Evolutionary conservation across 2,329 filamentous ascomycete species (phyloP), one percentile per base, ranked within the genome.

Genomic region (Pseudocercospora macadamiae): DNA sequence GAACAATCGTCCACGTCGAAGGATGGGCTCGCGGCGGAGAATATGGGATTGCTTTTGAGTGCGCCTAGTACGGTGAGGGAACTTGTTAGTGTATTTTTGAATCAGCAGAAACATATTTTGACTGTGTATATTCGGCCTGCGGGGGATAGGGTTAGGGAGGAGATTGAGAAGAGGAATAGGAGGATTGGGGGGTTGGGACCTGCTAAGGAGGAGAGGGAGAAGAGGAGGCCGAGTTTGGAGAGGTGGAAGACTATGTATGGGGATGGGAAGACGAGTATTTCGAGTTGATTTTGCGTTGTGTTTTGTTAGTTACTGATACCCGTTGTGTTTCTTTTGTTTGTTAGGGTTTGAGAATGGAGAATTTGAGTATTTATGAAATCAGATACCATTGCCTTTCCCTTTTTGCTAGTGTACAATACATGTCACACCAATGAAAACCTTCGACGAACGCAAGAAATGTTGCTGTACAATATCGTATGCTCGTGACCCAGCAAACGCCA

Each of bases 161-260:
- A 47, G 6, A 26, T 47, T 47, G 42, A 23, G 19, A 47, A 28
- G 42, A 47, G 23, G 42, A 47, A 47, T 47, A n/a, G n/a, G n/a
- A n/a, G n/a, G n/a, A n/a, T n/a, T n/a, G n/a, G n/a, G n/a, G n/a
- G n/a, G n/a, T n/a, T n/a, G n/a, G n/a, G n/a, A n/a, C n/a, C n/a
- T n/a, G n/a, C n/a, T n/a, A 42, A 42, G 14, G 37, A 19, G 2
- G 37, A 8, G n/a, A n/a, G n/a, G n/a, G n/a, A n/a, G n/a, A n/a
- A n/a, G n/a, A n/a, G 30, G 12, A 45, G 26, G n/a, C 34, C 14
- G 45, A 26, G 32, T 39, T 48, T 42, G 39, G 12, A 44, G 37
- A 28, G 42, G 23, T 47, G 42, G 42, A 47, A 23, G 19, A 26
- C 42, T n/a, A 47, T 26, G 42, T 23, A 47, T 26, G 42, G 23